Evolutionary conservation across 495 filamentous ascomycete species (phyloP).

Genomic region (Friedmanniomyces endolithicus): DNA sequence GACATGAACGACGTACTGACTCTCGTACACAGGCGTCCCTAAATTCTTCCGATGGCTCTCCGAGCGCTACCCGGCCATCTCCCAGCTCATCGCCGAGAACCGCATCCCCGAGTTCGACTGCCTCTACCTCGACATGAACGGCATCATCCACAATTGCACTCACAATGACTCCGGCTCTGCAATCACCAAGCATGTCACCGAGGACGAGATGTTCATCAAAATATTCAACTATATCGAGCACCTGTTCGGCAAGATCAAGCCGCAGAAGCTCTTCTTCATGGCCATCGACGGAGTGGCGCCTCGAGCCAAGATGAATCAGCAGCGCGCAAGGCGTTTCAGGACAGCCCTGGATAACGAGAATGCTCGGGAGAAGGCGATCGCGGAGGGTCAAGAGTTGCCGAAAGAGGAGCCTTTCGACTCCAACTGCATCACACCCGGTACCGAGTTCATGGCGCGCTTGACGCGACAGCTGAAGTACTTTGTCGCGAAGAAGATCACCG

Average conservation of each 20-base stretch:
- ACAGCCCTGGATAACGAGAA: slow-evolving; percentile 84
- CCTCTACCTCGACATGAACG: slow-evolving; percentile 98
- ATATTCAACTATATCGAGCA: slow-evolving; percentile 99
- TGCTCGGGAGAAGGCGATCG: slow-evolving; percentile 78
- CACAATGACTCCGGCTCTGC: slow-evolving; percentile 80
- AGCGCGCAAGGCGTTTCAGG: slow-evolving; percentile 87
- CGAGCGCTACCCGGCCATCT: slow-evolving; percentile 97
- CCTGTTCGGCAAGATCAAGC: slow-evolving; percentile 96
- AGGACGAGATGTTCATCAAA: slow-evolving; percentile 97
- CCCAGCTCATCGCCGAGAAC: slow-evolving; percentile 96
- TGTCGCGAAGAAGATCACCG: slow-evolving; percentile 94
- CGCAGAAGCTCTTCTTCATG: slow-evolving; percentile 98
- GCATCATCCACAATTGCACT: slow-evolving; percentile 99
- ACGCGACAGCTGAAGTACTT: slow-evolving; percentile 94
- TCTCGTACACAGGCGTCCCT: slow-evolving; percentile 63
- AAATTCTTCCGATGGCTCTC: slow-evolving; percentile 96
- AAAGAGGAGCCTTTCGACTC: slow-evolving; percentile 95
- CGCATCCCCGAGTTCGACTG: slow-evolving; percentile 98
- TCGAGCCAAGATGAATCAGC: slow-evolving; percentile 99
- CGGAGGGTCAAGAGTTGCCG: slow-evolving; percentile 80
- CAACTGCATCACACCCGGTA: slow-evolving; percentile 97
- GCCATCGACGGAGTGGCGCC: slow-evolving; percentile 96
- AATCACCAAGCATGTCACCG: slow-evolving; percentile 80
- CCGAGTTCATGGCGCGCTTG: slow-evolving; percentile 94
- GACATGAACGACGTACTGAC: background rate